Evolutionary conservation across 2,329 filamentous ascomycete species (phyloP).

Genomic region (Verticillium nonalfalfae): DNA sequence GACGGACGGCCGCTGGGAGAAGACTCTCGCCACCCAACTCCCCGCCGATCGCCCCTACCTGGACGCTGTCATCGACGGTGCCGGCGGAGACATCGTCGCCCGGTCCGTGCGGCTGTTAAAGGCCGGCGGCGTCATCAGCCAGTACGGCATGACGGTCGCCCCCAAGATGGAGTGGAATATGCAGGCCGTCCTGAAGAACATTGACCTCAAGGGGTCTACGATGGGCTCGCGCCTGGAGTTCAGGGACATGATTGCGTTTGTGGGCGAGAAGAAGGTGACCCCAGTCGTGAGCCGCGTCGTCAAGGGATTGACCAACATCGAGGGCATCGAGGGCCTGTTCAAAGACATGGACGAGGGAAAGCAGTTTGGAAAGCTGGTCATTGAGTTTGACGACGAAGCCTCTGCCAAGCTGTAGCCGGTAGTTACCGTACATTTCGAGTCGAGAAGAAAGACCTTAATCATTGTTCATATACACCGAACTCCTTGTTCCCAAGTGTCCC

Average conservation of each 20-base stretch:
- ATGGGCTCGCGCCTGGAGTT: conserved; percentile 93
- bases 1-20: conserved; percentile 65
- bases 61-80: conserved; percentile 86
- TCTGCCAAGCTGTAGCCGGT: conserved; percentile 32
- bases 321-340: conserved; percentile 77
- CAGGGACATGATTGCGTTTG: conserved; percentile 81
- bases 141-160: conserved; percentile 85
- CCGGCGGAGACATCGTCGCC: conserved; percentile 76
- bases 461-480: not conserved
- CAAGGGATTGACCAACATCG: conserved; percentile 66
- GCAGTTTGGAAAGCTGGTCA: conserved; percentile 91
- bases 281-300: conserved; percentile 73
- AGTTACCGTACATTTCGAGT: not conserved
- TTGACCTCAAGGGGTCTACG: conserved; percentile 79
- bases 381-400: conserved; percentile 53
- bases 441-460: not conserved
- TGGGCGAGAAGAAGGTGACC: conserved; percentile 63
- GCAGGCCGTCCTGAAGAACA: conserved; percentile 76
- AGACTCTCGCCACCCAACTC: conserved; percentile 58
- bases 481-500: not conserved
- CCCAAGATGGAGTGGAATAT: conserved; percentile 87
- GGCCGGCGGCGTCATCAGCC: conserved; percentile 73
- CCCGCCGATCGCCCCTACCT: conserved; percentile 60
- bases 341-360: conserved; percentile 78
- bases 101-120: conserved; percentile 65